These are phyloP conservation scores for Blastocystis sp. DNA, from an alignment of 352 stramenopile species.

Conservation along the genomic window DNA sequence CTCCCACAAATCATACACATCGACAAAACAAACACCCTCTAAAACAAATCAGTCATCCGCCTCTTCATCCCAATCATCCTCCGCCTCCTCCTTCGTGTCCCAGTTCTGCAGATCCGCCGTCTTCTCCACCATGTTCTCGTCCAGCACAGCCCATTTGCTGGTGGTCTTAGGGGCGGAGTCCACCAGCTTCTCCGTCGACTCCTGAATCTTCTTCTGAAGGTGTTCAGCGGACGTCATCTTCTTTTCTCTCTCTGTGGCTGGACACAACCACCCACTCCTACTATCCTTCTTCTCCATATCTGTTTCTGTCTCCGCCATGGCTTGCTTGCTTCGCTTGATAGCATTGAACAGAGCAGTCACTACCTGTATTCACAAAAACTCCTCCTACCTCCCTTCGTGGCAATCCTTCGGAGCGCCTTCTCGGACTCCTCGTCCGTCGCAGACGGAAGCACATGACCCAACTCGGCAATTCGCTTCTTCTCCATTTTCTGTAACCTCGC, in stretches of 20 bases:
- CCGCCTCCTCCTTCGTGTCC: background rate
- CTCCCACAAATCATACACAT: background rate
- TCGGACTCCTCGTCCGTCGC: background rate
- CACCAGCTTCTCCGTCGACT: background rate
- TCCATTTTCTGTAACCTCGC: background rate
- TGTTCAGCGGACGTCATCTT: background rate
- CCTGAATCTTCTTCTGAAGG: background rate
- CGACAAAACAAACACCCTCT: background rate
- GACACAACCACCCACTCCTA: background rate
- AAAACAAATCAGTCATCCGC: background rate
- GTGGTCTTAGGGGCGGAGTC: background rate
- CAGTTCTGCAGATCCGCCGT: slow-evolving; percentile 5
- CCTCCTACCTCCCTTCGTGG: slow-evolving; percentile 1
- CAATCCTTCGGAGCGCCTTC: background rate
- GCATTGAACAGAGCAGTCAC: slow-evolving; percentile 21
- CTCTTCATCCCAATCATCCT: background rate
- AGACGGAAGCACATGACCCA: background rate
- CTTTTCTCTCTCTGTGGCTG: background rate
- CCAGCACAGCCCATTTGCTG: background rate
- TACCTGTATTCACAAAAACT: background rate
- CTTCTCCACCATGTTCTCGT: slow-evolving; percentile 28
- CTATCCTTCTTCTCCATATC: background rate
- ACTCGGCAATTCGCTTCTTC: background rate
- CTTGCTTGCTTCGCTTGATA: background rate
- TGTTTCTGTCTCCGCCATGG: background rate